These are phyloP conservation scores for Ogataea allantospora DNA, from an alignment of 805 yeast genomes.

Conservation along the genomic window DNA sequence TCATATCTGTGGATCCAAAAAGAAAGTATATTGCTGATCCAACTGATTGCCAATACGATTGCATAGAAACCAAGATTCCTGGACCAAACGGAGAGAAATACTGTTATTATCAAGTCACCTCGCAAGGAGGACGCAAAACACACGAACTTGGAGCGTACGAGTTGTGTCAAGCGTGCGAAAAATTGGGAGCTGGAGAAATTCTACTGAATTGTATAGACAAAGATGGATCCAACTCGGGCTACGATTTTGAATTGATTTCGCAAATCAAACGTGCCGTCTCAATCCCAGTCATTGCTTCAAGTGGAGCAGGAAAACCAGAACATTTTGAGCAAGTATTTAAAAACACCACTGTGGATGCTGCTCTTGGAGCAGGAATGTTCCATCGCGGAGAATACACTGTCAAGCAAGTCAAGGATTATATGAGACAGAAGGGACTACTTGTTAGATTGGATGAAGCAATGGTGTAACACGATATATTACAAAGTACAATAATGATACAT, in stretches of 20 bases:
- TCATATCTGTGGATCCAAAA: constrained; percentile 97
- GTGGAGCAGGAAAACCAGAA: constrained; percentile 93
- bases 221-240: constrained; percentile 96
- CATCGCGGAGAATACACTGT: constrained; percentile 94
- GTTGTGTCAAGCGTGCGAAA: constrained; percentile 84
- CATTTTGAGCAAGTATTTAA: constrained; percentile 88
- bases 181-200: constrained; percentile 94
- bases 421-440: constrained; percentile 57
- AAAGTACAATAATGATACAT: constrained; percentile 9
- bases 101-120: constrained; percentile 94
- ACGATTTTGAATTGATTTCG: constrained; percentile 77
- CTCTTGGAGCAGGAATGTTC: constrained; percentile 98
- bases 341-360: constrained; percentile 87
- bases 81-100: constrained; percentile 90
- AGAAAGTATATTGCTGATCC: constrained; percentile 74
- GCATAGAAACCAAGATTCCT: constrained; percentile 58
- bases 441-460: constrained; percentile 61
- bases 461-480: constrained; percentile 4
- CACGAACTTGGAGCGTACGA: constrained; percentile 91
- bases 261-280: constrained; percentile 74
- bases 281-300: constrained; percentile 95
- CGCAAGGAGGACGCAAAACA: constrained; percentile 91
- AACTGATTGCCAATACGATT: constrained; percentile 54
- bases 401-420: constrained; percentile 69
- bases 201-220: constrained; percentile 91